Evolutionary conservation across 1,284 basidiomycete species (phyloP).

Genomic region (Leccinum griseonigrum): DNA sequence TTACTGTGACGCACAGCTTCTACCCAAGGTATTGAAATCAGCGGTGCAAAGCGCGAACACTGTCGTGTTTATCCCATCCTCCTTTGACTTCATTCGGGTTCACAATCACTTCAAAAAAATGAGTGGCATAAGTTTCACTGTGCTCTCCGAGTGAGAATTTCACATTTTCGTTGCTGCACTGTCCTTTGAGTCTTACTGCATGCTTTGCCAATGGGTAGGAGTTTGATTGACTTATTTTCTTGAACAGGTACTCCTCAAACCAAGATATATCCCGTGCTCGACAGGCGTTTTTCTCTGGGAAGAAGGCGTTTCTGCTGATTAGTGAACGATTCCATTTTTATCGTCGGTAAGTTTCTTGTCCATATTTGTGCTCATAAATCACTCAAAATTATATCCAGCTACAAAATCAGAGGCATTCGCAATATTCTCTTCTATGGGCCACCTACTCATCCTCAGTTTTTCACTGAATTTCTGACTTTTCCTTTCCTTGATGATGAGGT

Average conservation of each 20-base stretch:
- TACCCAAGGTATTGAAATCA: conserved; percentile 83
- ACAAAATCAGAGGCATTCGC: conserved; percentile 87
- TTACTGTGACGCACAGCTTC: conserved; percentile 46
- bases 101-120: conserved; percentile 83
- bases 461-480: conserved; percentile 83
- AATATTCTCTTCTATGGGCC: conserved; percentile 93
- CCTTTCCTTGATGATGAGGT: conserved; percentile 83
- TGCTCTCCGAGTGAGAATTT: conserved; percentile 80
- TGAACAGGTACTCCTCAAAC: conserved; percentile 83
- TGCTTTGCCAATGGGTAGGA: neutral
- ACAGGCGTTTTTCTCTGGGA: conserved; percentile 89
- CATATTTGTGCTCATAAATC: conserved; percentile 3
- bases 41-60: conserved; percentile 90
- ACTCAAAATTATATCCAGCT: conserved; percentile 44
- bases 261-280: conserved; percentile 92
- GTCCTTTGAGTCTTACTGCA: neutral
- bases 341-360: conserved; percentile 56
- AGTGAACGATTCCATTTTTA: conserved; percentile 99
- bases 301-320: conserved; percentile 84
- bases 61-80: conserved; percentile 88
- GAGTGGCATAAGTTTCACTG: conserved; percentile 68
- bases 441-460: conserved; percentile 90
- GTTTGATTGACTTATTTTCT: neutral
- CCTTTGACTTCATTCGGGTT: conserved; percentile 95
- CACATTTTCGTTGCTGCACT: neutral